Base-by-base conservation (phyloP, 345 rosid genomes). In the Brassica cretica region DNA sequence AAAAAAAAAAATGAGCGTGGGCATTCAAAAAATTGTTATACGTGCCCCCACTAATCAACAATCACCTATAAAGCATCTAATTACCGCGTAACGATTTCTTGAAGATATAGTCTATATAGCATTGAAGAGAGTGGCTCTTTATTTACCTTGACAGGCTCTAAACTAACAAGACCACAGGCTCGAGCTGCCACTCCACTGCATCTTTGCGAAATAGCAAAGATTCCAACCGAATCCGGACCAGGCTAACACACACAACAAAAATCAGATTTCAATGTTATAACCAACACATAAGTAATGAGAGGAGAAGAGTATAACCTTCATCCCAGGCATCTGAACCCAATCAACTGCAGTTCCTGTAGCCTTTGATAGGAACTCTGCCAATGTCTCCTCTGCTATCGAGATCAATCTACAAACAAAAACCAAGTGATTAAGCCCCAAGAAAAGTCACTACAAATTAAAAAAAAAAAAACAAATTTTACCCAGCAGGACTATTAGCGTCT, bases 261-360 rank as follows among this genome's bases (percentile, higher is more conserved):
- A 8, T 39, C 46, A 39, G 12, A 39, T 44, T 44, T 44, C 53
- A 44, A 10, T 44, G 15, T 44, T 44, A 44, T 39, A 39, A 10
- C 7, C 16, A 14, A 46, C 55, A 46, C 55, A 46, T 46, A 46
- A 46, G 55, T 46, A 14, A 46, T 46, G 16, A 46, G 15, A 14
- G 55, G 16, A 46, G 55, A 46, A 2, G 55, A 1, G 16, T 46
- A 46, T 46, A 46, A 46, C 99, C 99, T 96, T 96, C 99, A 96
- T 96, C 97, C 99, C 99, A 87, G 98, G 98, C 99, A 96, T 90
- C 91, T 96, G 99, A 87, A 96, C 97, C 99, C 99, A 96, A 87
- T 96, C 98, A 75, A 96, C 97, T 89, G 96, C 97, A 86, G 98
- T 96, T 93, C 99, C 99, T 72, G 95, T 96, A 89, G 99, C 99